phyloP scores from a whole-genome alignment of 2,329 filamentous ascomycete genomes.

The Aspergillus quadrilineatus region DNA sequence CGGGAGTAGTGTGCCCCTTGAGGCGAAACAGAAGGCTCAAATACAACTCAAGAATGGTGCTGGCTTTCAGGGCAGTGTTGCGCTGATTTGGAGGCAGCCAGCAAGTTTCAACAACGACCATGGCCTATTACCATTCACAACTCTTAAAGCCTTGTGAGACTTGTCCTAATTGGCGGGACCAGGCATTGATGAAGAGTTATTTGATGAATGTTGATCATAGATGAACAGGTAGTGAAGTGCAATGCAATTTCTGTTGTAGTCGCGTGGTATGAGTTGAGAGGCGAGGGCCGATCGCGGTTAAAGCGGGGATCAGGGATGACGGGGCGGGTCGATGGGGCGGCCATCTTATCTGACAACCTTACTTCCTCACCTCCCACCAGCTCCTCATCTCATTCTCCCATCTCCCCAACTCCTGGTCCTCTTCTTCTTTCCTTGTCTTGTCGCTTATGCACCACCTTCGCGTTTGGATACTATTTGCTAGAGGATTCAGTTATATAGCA shows the following conservation, averaged over 20 bases:
- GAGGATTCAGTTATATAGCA: background rate
- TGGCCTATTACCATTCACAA: background rate
- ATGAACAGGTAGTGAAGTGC: background rate
- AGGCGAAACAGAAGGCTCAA: background rate
- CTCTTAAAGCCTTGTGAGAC: background rate
- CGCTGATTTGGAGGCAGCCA: background rate
- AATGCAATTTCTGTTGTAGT: background rate
- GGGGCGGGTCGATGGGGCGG: background rate
- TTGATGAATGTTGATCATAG: background rate
- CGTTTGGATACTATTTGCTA: background rate
- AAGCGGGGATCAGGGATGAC: slow-evolving; percentile 1
- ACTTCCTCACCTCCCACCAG: background rate
- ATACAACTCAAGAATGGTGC: background rate
- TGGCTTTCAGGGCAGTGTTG: background rate
- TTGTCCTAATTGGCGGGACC: background rate
- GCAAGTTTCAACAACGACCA: background rate
- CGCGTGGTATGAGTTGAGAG: background rate
- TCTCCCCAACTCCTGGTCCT: background rate
- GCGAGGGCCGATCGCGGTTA: background rate
- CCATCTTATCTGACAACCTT: slow-evolving; percentile 2
- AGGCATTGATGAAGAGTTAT: background rate
- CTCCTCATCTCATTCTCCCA: background rate
- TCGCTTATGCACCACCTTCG: background rate
- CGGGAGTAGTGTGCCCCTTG: too few relatives aligned
- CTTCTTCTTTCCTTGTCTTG: too few relatives aligned